These are phyloP conservation scores for Puccinellia tenuiflora DNA, from an alignment of 176 grass and related monocot species.

Conservation along the genomic window DNA sequence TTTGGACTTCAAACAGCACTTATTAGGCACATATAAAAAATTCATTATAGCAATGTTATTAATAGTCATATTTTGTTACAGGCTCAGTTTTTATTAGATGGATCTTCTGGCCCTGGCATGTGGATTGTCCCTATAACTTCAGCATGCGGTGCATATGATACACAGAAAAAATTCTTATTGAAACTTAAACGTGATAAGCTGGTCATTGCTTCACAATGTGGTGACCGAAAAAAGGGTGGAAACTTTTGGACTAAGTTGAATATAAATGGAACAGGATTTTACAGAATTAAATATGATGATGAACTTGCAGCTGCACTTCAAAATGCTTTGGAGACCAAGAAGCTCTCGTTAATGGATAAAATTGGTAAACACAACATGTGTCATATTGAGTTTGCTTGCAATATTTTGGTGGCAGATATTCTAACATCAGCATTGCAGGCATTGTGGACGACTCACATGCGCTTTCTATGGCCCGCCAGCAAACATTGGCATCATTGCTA, in stretches of 20 bases:
- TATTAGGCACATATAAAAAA: neutral
- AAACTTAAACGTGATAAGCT: conserved; percentile 64
- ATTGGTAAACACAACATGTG: conserved; percentile 53
- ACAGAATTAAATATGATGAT: conserved; percentile 82
- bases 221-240: conserved; percentile 22
- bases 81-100: conserved; percentile 82
- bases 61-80: too few relatives aligned
- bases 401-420: neutral
- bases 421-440: conserved; percentile 47
- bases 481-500: conserved; percentile 64
- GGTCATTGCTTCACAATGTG: conserved; percentile 31
- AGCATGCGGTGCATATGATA: conserved; percentile 49
- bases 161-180: conserved; percentile 53
- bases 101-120: conserved; percentile 46
- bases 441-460: conserved; percentile 72
- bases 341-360: conserved; percentile 72
- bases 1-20: neutral
- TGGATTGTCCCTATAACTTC: conserved; percentile 82
- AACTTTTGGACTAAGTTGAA: conserved; percentile 85
- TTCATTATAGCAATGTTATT: neutral
- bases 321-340: conserved; percentile 59
- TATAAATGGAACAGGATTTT: conserved; percentile 78
- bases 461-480: conserved; percentile 60
- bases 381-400: neutral
- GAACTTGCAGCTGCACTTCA: conserved; percentile 57